These are phyloP conservation scores for Cyanodermella asteris DNA, from an alignment of 2,329 filamentous ascomycete species.

Conservation along the genomic window DNA sequence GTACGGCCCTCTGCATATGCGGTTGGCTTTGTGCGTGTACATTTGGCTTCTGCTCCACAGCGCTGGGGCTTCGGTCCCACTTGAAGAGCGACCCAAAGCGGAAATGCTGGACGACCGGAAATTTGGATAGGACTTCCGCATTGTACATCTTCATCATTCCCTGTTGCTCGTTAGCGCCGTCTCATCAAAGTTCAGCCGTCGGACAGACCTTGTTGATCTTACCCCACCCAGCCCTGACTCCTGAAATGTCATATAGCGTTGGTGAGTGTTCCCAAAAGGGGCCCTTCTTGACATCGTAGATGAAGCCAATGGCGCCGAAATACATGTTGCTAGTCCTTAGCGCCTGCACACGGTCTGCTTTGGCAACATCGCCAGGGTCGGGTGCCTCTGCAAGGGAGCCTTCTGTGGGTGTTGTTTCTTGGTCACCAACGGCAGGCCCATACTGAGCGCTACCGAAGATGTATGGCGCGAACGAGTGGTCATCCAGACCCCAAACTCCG, in stretches of 20 bases:
- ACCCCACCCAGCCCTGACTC: constrained; percentile 80
- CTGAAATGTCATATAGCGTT: constrained; percentile 82
- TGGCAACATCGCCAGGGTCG: constrained; percentile 46
- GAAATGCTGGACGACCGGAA: constrained; percentile 96
- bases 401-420: constrained; percentile 48
- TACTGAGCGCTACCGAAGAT: constrained; percentile 88
- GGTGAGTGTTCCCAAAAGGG: constrained; percentile 97
- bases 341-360: constrained; percentile 38
- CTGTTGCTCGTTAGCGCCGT: constrained; percentile 16
- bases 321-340: constrained; percentile 60
- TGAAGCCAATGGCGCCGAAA: constrained; percentile 88
- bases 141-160: constrained; percentile 99
- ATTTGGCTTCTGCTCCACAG: constrained; percentile 25
- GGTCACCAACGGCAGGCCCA: constrained; percentile 44
- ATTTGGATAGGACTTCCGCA: constrained; percentile 86
- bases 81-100: constrained; percentile 60
- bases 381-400: constrained; percentile 55
- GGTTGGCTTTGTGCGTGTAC: constrained; percentile 39
- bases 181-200: constrained; percentile 1
- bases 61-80: constrained; percentile 48
- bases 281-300: constrained; percentile 87
- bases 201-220: constrained; percentile 68
- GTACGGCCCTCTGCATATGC: constrained; percentile 23
- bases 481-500: constrained; percentile 95
- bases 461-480: constrained; percentile 85